Evolutionary conservation across 192 early-diverging fungal genomes (phyloP).

Genomic region (Gigaspora rosea): DNA sequence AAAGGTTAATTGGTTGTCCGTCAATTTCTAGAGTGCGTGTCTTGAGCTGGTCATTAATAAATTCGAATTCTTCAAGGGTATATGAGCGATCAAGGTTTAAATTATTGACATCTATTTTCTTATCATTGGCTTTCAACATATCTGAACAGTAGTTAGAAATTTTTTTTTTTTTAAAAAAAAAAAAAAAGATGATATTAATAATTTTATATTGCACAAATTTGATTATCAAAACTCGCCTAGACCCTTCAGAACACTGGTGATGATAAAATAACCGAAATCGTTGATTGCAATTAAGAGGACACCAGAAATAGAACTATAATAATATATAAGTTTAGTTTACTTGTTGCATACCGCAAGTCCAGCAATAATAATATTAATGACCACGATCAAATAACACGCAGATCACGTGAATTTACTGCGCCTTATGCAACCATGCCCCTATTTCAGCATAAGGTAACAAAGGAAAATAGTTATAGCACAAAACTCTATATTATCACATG

Average conservation of each 20-base stretch:
- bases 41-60: conserved; percentile 25
- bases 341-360: conserved; percentile 12
- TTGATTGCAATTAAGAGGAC: conserved; percentile 7
- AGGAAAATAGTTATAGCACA: too few relatives aligned
- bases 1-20: conserved; percentile 25
- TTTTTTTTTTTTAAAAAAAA: too few relatives aligned
- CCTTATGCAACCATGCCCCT: too few relatives aligned
- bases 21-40: conserved; percentile 20
- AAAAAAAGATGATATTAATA: conserved; percentile 7
- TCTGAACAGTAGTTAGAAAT: conserved; percentile 3
- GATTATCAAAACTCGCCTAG: neutral
- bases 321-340: neutral
- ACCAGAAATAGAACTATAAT: conserved; percentile 14
- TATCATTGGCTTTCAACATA: neutral
- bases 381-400: too few relatives aligned
- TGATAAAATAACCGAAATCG: conserved; percentile 6
- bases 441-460: too few relatives aligned
- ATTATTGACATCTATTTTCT: conserved; percentile 21
- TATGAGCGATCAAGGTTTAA: conserved; percentile 29
- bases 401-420: too few relatives aligned
- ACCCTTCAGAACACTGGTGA: neutral
- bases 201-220: conserved; percentile 2
- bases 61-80: conserved; percentile 30
- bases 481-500: too few relatives aligned
- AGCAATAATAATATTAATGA: conserved; percentile 14